A percentile compares a stretch with the other conserved stretches of the same genome.
These are phyloP conservation scores for Galerina sulciceps DNA, from an alignment of 768 basidiomycete species.

Conservation along the genomic window DNA sequence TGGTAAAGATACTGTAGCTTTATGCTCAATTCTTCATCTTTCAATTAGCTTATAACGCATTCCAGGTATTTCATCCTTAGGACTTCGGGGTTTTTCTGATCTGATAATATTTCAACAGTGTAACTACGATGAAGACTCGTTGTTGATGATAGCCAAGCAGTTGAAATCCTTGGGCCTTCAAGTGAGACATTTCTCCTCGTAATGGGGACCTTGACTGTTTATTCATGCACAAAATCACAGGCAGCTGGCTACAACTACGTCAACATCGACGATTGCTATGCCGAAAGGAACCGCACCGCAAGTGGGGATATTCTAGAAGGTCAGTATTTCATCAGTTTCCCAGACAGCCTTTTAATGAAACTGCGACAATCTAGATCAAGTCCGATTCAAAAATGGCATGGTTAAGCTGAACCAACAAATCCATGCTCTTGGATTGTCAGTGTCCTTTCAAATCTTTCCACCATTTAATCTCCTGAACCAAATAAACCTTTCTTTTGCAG, in stretches of 20 bases:
- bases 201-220: neutral
- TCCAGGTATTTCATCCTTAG: constrained; percentile 44
- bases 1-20: neutral
- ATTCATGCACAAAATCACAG: constrained; percentile 27
- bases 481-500: constrained; percentile 19
- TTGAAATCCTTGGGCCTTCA: constrained; percentile 61
- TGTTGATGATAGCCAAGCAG: constrained; percentile 52
- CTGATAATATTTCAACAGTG: constrained; percentile 43
- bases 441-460: neutral
- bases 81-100: too few relatives aligned
- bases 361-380: constrained; percentile 38
- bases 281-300: constrained; percentile 55
- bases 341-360: too few relatives aligned
- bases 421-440: constrained; percentile 61
- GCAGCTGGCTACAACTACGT: constrained; percentile 62
- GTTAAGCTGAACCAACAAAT: constrained; percentile 57
- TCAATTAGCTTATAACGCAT: constrained; percentile 68
- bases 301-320: constrained; percentile 58
- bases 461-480: neutral
- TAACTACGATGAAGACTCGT: constrained; percentile 56
- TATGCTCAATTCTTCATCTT: neutral
- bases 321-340: constrained; percentile 22
- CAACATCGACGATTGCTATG: constrained; percentile 71
- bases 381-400: constrained; percentile 61
- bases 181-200: constrained; percentile 28